These are phyloP conservation scores for Groenewaldozyma auringiensis DNA, from an alignment of 1,139 yeast species.

Conservation along the genomic window DNA sequence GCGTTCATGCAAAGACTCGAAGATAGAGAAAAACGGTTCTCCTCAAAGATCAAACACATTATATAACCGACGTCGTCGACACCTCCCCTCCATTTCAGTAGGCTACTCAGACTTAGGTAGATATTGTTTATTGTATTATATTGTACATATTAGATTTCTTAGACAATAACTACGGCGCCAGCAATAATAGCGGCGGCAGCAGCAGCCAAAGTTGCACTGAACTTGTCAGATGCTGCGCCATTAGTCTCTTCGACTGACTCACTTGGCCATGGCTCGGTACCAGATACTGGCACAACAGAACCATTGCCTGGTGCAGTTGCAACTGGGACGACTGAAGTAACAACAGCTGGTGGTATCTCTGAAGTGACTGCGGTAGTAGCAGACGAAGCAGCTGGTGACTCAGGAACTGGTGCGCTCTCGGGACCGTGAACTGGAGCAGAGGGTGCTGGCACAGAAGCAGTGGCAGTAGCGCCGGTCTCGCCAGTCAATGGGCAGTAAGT, in stretches of 20 bases:
- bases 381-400: neutral
- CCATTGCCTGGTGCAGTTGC: constrained; percentile 1
- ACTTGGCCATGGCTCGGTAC: neutral
- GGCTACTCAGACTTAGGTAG: too few relatives aligned
- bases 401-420: neutral
- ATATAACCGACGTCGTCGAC: too few relatives aligned
- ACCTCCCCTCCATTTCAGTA: too few relatives aligned
- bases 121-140: too few relatives aligned
- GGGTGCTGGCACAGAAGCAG: neutral
- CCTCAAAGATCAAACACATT: neutral
- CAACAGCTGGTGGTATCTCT: too few relatives aligned
- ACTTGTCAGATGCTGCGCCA: neutral
- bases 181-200: neutral
- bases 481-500: constrained; percentile 6
- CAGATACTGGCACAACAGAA: neutral
- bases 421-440: neutral
- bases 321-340: neutral
- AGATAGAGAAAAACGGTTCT: neutral
- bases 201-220: neutral
- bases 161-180: constrained; percentile 1
- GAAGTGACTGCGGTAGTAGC: constrained; percentile 3
- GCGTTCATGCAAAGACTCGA: neutral
- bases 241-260: constrained; percentile 1
- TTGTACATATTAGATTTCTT: too few relatives aligned
- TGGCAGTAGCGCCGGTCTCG: neutral